These are phyloP conservation scores for Ricinus communis DNA, from an alignment of 345 rosid genomes.

Conservation along the genomic window DNA sequence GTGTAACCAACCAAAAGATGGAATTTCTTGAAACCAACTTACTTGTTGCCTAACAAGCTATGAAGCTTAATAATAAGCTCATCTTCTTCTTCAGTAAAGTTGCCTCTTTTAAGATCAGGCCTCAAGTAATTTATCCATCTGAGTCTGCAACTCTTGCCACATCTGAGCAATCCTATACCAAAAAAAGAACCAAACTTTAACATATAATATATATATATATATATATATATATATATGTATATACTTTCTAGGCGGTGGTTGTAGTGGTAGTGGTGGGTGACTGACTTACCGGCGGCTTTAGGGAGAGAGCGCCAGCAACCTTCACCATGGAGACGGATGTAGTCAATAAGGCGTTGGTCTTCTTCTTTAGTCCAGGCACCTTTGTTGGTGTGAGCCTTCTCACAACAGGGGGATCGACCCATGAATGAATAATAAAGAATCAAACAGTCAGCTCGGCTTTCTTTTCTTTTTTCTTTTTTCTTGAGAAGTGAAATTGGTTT, in stretches of 20 bases:
- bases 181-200: no score
- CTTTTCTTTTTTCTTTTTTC: no score
- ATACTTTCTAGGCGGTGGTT: background rate
- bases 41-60: conserved; percentile 53
- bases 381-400: conserved; percentile 83
- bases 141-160: conserved; percentile 52
- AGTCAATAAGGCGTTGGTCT: conserved; percentile 71
- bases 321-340: conserved; percentile 74
- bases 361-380: conserved; percentile 96
- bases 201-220: background rate
- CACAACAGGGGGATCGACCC: conserved; percentile 93
- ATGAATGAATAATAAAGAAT: conserved; percentile 26
- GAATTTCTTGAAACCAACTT: background rate
- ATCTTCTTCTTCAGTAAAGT: conserved; percentile 51
- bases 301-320: conserved; percentile 96
- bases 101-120: conserved; percentile 56
- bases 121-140: conserved; percentile 53
- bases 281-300: conserved; percentile 65
- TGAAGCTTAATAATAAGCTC: conserved; percentile 54
- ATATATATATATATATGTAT: background rate
- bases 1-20: background rate
- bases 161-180: conserved; percentile 54
- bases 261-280: background rate
- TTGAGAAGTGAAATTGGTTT: no score
- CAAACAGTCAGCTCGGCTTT: no score